Conservation (phyloP, 140 eudicot genomes). For the Ambrosia hybrid region DNA sequence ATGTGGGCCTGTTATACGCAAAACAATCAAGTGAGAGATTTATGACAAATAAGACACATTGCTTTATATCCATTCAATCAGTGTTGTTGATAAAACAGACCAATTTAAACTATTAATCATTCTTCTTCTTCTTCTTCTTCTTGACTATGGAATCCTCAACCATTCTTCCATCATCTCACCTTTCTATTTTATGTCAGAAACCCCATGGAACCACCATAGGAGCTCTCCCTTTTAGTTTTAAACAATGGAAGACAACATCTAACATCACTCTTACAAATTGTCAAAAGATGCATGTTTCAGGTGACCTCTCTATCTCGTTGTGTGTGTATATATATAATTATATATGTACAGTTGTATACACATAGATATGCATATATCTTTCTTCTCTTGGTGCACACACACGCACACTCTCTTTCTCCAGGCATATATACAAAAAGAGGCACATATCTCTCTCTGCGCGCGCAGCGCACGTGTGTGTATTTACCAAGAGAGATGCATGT, state of each 20-base stretch:
- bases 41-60: constrained; percentile 23
- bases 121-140: constrained; percentile 5
- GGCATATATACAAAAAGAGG: too few relatives aligned
- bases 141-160: constrained; percentile 51
- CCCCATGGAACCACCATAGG: constrained; percentile 32
- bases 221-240: constrained; percentile 43
- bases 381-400: too few relatives aligned
- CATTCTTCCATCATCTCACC: constrained; percentile 41
- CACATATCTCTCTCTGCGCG: too few relatives aligned
- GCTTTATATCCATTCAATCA: constrained; percentile 14
- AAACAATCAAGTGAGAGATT: constrained; percentile 13
- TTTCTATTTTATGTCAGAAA: constrained; percentile 41
- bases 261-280: constrained; percentile 44
- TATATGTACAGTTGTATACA: too few relatives aligned
- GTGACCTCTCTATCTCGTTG: constrained; percentile 4
- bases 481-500: neutral
- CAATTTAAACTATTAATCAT: neutral
- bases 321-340: too few relatives aligned
- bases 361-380: too few relatives aligned
- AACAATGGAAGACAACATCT: constrained; percentile 44
- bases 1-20: neutral
- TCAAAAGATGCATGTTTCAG: constrained; percentile 92
- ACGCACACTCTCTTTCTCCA: too few relatives aligned
- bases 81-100: constrained; percentile 26
- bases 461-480: too few relatives aligned